Evolutionary conservation across 129 eudicot genomes (phyloP).

Genomic region (Kitagawia praeruptora): DNA sequence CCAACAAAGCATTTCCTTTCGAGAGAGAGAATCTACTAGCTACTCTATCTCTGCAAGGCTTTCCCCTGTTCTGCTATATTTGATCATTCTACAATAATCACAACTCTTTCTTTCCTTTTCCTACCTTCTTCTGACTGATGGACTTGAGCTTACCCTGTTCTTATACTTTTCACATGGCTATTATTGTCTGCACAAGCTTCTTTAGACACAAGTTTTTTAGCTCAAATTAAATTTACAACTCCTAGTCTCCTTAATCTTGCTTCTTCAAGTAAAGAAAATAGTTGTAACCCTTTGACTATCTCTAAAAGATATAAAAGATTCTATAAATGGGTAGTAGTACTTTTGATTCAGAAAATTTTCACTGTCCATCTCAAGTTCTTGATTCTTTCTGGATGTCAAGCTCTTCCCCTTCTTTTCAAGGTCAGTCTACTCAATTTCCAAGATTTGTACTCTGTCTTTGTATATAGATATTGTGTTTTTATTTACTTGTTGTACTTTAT

Average conservation of each 20-base stretch:
- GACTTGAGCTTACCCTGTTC: constrained; percentile 36
- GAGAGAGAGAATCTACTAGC: not conserved
- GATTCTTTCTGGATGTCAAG: constrained; percentile 55
- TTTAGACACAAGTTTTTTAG: constrained; percentile 53
- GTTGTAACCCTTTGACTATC: not conserved
- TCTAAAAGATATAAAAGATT: not conserved
- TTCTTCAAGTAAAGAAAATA: not conserved
- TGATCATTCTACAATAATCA: not conserved
- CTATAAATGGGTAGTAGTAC: constrained; percentile 35
- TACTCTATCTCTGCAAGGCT: not conserved
- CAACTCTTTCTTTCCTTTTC: not conserved
- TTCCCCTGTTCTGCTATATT: not conserved
- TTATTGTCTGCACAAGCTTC: constrained; percentile 50
- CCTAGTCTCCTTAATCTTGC: not conserved
- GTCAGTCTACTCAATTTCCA: constrained; percentile 23
- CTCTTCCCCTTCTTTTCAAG: constrained; percentile 50
- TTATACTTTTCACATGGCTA: constrained; percentile 35
- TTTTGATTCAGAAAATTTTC: constrained; percentile 36
- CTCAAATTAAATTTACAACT: not conserved
- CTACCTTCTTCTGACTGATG: constrained; percentile 40
- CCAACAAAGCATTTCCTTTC: no score
- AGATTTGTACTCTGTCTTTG: not conserved
- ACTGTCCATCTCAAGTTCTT: constrained; percentile 40
- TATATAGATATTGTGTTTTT: not conserved
- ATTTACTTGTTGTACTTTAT: not conserved